Evolutionary conservation across 495 filamentous ascomycete species (phyloP).

Genomic region (Neurospora pannonica): DNA sequence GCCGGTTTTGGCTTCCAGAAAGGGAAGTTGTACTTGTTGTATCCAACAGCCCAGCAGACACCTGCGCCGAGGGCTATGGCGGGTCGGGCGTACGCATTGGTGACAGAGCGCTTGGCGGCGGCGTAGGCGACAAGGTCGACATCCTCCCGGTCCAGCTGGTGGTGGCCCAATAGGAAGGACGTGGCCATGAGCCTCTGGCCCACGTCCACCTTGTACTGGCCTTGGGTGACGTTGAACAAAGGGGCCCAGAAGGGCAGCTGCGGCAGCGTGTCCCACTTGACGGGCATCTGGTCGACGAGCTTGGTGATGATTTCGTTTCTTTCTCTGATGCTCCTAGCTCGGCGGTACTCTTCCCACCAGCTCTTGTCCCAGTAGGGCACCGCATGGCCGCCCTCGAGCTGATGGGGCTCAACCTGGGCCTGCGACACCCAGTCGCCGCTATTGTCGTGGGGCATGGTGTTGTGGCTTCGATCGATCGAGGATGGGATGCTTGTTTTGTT

Average conservation of each 20-base stretch:
- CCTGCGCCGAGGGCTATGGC: background rate
- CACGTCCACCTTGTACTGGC: conserved; percentile 1
- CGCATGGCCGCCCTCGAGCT: background rate
- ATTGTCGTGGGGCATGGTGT: background rate
- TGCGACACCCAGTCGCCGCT: background rate
- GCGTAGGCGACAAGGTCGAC: conserved; percentile 6
- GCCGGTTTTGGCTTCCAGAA: conserved; percentile 12
- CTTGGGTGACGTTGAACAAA: conserved; percentile 1
- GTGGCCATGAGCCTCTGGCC: background rate
- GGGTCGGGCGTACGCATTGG: conserved; percentile 5
- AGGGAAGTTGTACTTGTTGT: conserved; percentile 15
- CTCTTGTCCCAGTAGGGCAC: background rate
- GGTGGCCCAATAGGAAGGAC: background rate
- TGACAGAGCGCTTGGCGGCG: background rate
- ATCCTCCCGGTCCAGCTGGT: conserved; percentile 1
- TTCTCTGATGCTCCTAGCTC: background rate
- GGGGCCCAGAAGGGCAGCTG: conserved; percentile 6
- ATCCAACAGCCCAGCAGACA: conserved; percentile 7
- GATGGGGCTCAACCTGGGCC: background rate
- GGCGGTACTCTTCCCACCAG: background rate
- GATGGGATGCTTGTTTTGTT: background rate
- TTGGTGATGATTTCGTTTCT: background rate
- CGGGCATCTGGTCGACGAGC: background rate
- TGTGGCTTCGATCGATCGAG: background rate
- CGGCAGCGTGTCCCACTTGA: conserved; percentile 9